Evolutionary conservation across 2,329 filamentous ascomycete genomes (phyloP).

Genomic region (Penicillium fuscoglaucum): DNA sequence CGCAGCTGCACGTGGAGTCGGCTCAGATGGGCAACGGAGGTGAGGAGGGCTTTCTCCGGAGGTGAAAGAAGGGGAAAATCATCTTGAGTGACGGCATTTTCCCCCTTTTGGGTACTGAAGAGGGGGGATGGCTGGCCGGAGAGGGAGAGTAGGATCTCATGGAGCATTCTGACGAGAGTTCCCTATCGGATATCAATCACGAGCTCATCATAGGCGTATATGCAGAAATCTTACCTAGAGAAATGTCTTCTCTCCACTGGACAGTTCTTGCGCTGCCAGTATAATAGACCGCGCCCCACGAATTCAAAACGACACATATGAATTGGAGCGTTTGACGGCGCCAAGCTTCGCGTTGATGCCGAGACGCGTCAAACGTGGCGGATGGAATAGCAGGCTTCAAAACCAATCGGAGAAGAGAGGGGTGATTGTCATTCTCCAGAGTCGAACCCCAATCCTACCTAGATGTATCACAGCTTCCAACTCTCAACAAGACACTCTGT

Average conservation of each 20-base stretch:
- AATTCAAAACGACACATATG: conserved; percentile 52
- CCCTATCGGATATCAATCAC: conserved; percentile 3
- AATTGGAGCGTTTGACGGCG: conserved; percentile 10
- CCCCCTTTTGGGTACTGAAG: conserved; percentile 59
- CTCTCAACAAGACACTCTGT: neutral
- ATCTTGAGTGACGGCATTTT: conserved; percentile 52
- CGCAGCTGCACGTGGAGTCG: conserved; percentile 73
- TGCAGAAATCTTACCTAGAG: conserved; percentile 29
- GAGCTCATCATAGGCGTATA: conserved; percentile 10
- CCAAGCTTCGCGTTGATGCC: conserved; percentile 12
- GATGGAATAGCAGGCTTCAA: neutral
- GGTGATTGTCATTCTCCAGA: neutral
- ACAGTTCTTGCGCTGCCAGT: conserved; percentile 40
- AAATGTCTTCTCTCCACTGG: conserved; percentile 26
- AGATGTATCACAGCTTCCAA: neutral
- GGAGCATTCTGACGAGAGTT: conserved; percentile 68
- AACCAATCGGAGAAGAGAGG: neutral
- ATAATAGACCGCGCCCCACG: conserved; percentile 45
- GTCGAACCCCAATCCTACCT: neutral
- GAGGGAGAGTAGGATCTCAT: conserved; percentile 96
- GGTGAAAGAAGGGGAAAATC: conserved; percentile 62
- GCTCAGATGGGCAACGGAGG: conserved; percentile 73
- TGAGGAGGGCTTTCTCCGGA: conserved; percentile 78
- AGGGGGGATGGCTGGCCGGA: conserved; percentile 91
- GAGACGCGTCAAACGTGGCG: conserved; percentile 18